Conservation (phyloP, 2,329 filamentous ascomycete genomes). For the Helotiales sp. region DNA sequence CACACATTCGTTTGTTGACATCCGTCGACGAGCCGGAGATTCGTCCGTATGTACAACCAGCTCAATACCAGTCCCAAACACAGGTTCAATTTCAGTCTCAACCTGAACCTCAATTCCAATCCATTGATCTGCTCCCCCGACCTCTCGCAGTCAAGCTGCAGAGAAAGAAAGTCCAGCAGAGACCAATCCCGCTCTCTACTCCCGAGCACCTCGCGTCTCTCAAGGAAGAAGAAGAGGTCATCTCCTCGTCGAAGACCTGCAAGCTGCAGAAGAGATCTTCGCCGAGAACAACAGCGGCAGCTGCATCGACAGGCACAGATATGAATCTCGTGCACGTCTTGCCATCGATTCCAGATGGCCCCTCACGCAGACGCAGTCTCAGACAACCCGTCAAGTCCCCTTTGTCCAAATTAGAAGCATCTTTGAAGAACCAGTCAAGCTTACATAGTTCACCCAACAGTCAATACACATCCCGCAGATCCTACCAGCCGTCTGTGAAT, state of each 20-base stretch:
- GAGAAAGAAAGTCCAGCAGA: constrained; percentile 25
- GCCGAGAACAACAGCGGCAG: neutral
- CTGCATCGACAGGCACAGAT: constrained; percentile 39
- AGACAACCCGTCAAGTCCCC: constrained; percentile 46
- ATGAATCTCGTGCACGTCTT: constrained; percentile 49
- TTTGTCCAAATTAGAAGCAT: constrained; percentile 25
- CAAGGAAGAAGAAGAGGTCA: constrained; percentile 48
- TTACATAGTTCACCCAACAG: constrained; percentile 37
- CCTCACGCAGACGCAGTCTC: constrained; percentile 49
- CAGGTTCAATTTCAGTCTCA: neutral
- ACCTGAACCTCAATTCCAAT: constrained; percentile 2
- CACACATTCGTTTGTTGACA: constrained; percentile 65
- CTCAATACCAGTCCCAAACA: constrained; percentile 18
- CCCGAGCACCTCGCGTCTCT: constrained; percentile 46
- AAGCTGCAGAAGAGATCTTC: constrained; percentile 28
- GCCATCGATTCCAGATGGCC: constrained; percentile 57
- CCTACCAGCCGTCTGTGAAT: constrained; percentile 54
- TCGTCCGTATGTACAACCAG: constrained; percentile 59
- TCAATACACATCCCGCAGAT: constrained; percentile 45
- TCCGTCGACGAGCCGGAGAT: constrained; percentile 58
- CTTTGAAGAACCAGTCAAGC: constrained; percentile 33
- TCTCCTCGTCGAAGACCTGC: constrained; percentile 32
- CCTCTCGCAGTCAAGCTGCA: constrained; percentile 16
- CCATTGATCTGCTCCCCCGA: neutral
- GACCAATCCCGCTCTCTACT: constrained; percentile 39